phyloP scores from a whole-genome alignment of 177 flowering plant species.

The Vitis hybrid region DNA sequence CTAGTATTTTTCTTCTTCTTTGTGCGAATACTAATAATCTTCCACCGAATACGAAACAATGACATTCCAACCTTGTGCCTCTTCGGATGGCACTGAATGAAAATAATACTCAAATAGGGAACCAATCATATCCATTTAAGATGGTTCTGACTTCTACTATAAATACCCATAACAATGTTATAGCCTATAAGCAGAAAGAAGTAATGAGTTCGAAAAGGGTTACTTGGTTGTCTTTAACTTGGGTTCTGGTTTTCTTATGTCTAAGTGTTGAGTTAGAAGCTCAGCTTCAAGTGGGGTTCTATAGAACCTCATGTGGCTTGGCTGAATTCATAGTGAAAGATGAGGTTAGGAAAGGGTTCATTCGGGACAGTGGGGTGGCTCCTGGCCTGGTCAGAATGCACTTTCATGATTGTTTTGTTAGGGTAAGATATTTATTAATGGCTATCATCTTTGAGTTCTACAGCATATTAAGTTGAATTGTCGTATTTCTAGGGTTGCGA shows the following conservation, averaged over 20 bases:
- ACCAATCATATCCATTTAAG: not conserved
- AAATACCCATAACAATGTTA: not conserved
- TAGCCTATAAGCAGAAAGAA: not conserved
- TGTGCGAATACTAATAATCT: too few relatives aligned
- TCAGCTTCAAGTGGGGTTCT: slow-evolving; percentile 48
- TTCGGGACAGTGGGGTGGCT: slow-evolving; percentile 31
- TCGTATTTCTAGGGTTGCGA: slow-evolving; percentile 65
- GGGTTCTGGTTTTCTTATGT: slow-evolving; percentile 10
- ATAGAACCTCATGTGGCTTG: slow-evolving; percentile 23
- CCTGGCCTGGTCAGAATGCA: slow-evolving; percentile 54
- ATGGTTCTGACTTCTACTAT: not conserved
- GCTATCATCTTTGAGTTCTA: not conserved
- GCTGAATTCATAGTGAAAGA: slow-evolving; percentile 40
- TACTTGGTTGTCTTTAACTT: not conserved
- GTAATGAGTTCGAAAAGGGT: slow-evolving; percentile 16
- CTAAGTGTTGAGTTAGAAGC: slow-evolving; percentile 19
- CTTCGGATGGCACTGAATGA: not conserved
- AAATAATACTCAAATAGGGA: not conserved
- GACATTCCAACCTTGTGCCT: slow-evolving; percentile 9
- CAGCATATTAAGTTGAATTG: too few relatives aligned
- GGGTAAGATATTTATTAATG: slow-evolving; percentile 17
- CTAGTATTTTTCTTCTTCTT: too few relatives aligned
- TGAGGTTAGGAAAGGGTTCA: slow-evolving; percentile 36
- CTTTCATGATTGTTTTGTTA: slow-evolving; percentile 55
- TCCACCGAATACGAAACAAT: not conserved